Evolutionary conservation across 1,139 yeast genomes (phyloP).

Genomic region (Yamadazyma atmosphaerica): DNA sequence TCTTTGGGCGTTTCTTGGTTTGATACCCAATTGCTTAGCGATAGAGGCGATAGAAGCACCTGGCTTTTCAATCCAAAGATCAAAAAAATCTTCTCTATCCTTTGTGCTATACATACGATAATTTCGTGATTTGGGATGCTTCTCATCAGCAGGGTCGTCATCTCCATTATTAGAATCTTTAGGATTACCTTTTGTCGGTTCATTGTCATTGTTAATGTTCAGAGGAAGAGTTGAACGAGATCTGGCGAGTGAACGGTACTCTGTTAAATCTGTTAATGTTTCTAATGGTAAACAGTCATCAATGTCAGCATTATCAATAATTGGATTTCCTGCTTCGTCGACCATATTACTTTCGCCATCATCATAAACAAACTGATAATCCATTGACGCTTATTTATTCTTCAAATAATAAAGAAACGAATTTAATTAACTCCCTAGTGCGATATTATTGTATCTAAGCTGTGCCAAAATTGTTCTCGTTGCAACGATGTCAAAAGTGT

Average conservation of each 20-base stretch:
- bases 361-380: slow-evolving; percentile 8
- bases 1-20: slow-evolving; percentile 10
- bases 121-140: slow-evolving; percentile 3
- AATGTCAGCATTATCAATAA: slow-evolving; percentile 9
- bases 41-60: slow-evolving; percentile 10
- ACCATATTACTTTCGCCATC: slow-evolving; percentile 9
- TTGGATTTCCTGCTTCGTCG: slow-evolving; percentile 10
- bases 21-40: slow-evolving; percentile 9
- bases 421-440: slow-evolving; percentile 5
- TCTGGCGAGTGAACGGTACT: slow-evolving; percentile 6
- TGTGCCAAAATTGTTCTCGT: slow-evolving; percentile 1
- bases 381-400: slow-evolving; percentile 6
- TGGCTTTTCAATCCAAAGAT: slow-evolving; percentile 11
- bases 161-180: slow-evolving; percentile 9
- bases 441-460: slow-evolving; percentile 2
- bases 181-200: slow-evolving; percentile 2
- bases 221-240: slow-evolving; percentile 4
- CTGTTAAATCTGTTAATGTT: slow-evolving; percentile 4
- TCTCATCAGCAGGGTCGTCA: slow-evolving; percentile 11
- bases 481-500: slow-evolving; percentile 1
- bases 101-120: slow-evolving; percentile 6
- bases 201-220: slow-evolving; percentile 1
- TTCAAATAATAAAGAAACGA: slow-evolving; percentile 1
- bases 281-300: slow-evolving; percentile 10
- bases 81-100: slow-evolving; percentile 11